Percentiles rank a stretch among this genome's conserved stretches.
These are phyloP conservation scores for Neurospora cerealis DNA, from an alignment of 495 filamentous ascomycete genomes.

Conservation along the genomic window DNA sequence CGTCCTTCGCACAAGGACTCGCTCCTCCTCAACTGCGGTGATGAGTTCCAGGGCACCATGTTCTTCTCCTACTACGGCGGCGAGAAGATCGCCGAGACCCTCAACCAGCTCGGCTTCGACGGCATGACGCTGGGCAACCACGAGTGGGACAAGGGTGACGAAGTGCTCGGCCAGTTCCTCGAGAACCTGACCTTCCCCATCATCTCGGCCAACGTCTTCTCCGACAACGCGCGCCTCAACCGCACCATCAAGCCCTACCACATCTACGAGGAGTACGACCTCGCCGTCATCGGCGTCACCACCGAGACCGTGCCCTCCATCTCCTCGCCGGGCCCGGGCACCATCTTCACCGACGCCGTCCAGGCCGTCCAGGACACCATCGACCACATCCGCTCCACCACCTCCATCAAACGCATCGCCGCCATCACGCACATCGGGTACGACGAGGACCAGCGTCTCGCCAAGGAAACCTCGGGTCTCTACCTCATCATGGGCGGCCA, in stretches of 20 bases:
- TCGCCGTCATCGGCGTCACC: slow-evolving; percentile 49
- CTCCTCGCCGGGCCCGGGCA: slow-evolving; percentile 39
- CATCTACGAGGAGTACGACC: slow-evolving; percentile 42
- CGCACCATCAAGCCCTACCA: slow-evolving; percentile 46
- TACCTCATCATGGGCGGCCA: slow-evolving; percentile 51
- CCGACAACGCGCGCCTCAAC: slow-evolving; percentile 39
- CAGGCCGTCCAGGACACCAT: slow-evolving; percentile 43
- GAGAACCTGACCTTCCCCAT: slow-evolving; percentile 50
- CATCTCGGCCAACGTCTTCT: slow-evolving; percentile 43
- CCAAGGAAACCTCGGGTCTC: slow-evolving; percentile 38
- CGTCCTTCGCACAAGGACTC: slow-evolving; percentile 43
- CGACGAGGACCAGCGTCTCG: slow-evolving; percentile 44
- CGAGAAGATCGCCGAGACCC: slow-evolving; percentile 51
- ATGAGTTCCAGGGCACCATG: slow-evolving; percentile 53
- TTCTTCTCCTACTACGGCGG: slow-evolving; percentile 49
- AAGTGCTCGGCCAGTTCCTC: slow-evolving; percentile 40
- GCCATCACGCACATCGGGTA: slow-evolving; percentile 53
- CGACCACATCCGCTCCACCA: slow-evolving; percentile 36
- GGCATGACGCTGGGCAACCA: slow-evolving; percentile 54
- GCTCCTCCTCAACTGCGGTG: slow-evolving; percentile 45
- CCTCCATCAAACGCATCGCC: slow-evolving; percentile 43
- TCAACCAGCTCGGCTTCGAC: slow-evolving; percentile 49
- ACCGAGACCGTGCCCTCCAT: slow-evolving; percentile 43
- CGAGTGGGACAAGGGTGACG: slow-evolving; percentile 46
- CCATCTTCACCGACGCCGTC: slow-evolving; percentile 39